Evolutionary conservation across 2,329 filamentous ascomycete species (phyloP).

Genomic region (Chaetomium sp.): DNA sequence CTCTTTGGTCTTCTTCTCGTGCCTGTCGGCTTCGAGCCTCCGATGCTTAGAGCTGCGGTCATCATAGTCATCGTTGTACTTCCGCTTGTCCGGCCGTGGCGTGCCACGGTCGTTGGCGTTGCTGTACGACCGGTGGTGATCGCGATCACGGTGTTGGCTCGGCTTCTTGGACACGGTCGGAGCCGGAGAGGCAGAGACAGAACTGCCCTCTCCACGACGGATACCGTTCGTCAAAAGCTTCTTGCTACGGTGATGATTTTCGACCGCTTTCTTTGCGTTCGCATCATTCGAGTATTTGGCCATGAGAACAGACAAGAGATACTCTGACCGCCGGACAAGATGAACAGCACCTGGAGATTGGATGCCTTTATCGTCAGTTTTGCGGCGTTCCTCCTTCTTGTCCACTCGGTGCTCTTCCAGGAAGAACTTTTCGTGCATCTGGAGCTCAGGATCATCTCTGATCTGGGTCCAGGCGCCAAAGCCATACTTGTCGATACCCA

Average conservation of each 20-base stretch:
- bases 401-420: slow-evolving; percentile 97
- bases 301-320: slow-evolving; percentile 90
- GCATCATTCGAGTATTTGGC: slow-evolving; percentile 78
- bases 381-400: slow-evolving; percentile 89
- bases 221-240: slow-evolving; percentile 71
- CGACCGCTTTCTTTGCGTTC: slow-evolving; percentile 75
- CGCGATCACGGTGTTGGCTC: slow-evolving; percentile 50
- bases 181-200: slow-evolving; percentile 71
- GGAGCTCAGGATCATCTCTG: slow-evolving; percentile 85
- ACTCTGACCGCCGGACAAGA: slow-evolving; percentile 90
- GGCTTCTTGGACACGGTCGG: slow-evolving; percentile 56
- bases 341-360: slow-evolving; percentile 98
- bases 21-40: slow-evolving; percentile 50
- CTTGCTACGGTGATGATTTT: slow-evolving; percentile 94
- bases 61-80: slow-evolving; percentile 57
- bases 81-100: slow-evolving; percentile 62
- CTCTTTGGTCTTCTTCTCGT: slow-evolving; percentile 43
- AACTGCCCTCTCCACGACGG: slow-evolving; percentile 60
- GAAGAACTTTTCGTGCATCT: slow-evolving; percentile 88
- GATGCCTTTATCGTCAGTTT: slow-evolving; percentile 74
- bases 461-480: slow-evolving; percentile 96
- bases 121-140: slow-evolving; percentile 55
- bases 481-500: slow-evolving; percentile 90
- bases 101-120: slow-evolving; percentile 55
- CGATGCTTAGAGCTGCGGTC: slow-evolving; percentile 56